These are phyloP conservation scores for Usnea hakonensis DNA, from an alignment of 495 filamentous ascomycete genomes.

Conservation along the genomic window DNA sequence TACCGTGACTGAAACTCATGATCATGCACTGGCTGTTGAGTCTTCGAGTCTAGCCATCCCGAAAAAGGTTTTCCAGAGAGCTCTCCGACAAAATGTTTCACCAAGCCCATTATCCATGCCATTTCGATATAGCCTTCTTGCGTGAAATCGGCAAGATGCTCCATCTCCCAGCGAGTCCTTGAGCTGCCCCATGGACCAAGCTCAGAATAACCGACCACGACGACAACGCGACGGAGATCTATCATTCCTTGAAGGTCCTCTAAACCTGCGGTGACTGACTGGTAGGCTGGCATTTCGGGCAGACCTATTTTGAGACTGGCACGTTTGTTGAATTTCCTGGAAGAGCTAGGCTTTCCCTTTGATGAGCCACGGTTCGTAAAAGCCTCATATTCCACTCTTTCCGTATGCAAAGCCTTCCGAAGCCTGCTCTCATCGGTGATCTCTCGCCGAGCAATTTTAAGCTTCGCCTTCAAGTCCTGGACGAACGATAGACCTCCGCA, in stretches of 20 bases:
- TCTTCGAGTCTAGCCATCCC: slow-evolving; percentile 23
- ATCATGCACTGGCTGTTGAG: slow-evolving; percentile 18
- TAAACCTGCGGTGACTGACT: not conserved
- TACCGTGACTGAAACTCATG: slow-evolving; percentile 17
- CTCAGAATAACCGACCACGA: slow-evolving; percentile 24
- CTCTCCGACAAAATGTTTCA: slow-evolving; percentile 22
- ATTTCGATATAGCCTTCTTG: slow-evolving; percentile 22
- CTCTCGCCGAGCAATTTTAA: slow-evolving; percentile 9
- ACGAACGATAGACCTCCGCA: not conserved
- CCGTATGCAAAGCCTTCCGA: not conserved
- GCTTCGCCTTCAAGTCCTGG: slow-evolving; percentile 18
- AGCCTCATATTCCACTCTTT: not conserved
- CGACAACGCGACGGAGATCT: slow-evolving; percentile 20
- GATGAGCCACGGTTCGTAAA: not conserved
- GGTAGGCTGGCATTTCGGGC: slow-evolving; percentile 13
- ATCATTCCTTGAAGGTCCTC: slow-evolving; percentile 18
- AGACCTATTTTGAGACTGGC: not conserved
- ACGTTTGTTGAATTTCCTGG: not conserved
- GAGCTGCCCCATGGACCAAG: slow-evolving; percentile 24
- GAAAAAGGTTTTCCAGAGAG: slow-evolving; percentile 23
- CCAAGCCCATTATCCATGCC: slow-evolving; percentile 26
- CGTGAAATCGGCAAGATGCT: slow-evolving; percentile 15
- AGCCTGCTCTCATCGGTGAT: not conserved
- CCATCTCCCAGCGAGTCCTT: slow-evolving; percentile 27
- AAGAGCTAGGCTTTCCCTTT: not conserved